A percentile compares a stretch with the other conserved stretches of the same genome.
Evolutionary conservation across 768 basidiomycete genomes (phyloP).

Genomic region (Boletus rubescentipes): DNA sequence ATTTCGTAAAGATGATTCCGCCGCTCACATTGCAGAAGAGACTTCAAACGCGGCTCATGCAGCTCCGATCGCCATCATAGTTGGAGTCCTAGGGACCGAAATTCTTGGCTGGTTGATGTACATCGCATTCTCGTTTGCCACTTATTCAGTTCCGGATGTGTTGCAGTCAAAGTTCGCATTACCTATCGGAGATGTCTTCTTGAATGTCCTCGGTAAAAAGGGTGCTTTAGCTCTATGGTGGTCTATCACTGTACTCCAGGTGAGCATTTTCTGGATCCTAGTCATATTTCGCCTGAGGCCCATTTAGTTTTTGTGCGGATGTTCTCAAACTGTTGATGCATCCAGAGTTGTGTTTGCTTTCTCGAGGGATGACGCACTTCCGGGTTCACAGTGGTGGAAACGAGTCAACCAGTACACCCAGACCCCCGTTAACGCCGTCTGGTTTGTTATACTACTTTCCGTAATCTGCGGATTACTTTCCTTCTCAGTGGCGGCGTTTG

Average conservation of each 20-base stretch:
- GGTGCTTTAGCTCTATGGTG: slow-evolving; percentile 47
- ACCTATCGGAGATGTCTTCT: slow-evolving; percentile 43
- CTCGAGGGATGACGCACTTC: slow-evolving; percentile 38
- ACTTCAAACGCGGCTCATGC: slow-evolving; percentile 41
- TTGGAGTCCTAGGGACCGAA: slow-evolving; percentile 40
- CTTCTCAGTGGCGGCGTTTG: slow-evolving; percentile 34
- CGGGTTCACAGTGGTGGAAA: slow-evolving; percentile 39
- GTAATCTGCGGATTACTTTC: slow-evolving; percentile 32
- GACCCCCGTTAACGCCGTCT: slow-evolving; percentile 42
- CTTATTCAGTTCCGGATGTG: slow-evolving; percentile 35
- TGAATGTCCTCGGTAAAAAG: slow-evolving; percentile 38
- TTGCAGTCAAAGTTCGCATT: slow-evolving; percentile 35
- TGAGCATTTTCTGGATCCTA: background rate
- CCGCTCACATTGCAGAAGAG: slow-evolving; percentile 48
- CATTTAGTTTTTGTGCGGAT: slow-evolving; percentile 40
- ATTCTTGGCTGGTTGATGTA: slow-evolving; percentile 43
- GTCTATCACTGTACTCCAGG: slow-evolving; percentile 44
- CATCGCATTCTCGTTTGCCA: slow-evolving; percentile 46
- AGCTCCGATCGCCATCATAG: slow-evolving; percentile 45
- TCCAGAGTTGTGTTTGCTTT: slow-evolving; percentile 49
- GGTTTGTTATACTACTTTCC: slow-evolving; percentile 36
- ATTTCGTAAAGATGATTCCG: slow-evolving; percentile 41
- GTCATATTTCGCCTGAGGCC: slow-evolving; percentile 1
- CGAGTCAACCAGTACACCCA: slow-evolving; percentile 31
- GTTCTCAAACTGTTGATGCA: slow-evolving; percentile 47